Conservation (phyloP, 2,329 filamentous ascomycete species). For the Coniochaeta hoffmannii region DNA sequence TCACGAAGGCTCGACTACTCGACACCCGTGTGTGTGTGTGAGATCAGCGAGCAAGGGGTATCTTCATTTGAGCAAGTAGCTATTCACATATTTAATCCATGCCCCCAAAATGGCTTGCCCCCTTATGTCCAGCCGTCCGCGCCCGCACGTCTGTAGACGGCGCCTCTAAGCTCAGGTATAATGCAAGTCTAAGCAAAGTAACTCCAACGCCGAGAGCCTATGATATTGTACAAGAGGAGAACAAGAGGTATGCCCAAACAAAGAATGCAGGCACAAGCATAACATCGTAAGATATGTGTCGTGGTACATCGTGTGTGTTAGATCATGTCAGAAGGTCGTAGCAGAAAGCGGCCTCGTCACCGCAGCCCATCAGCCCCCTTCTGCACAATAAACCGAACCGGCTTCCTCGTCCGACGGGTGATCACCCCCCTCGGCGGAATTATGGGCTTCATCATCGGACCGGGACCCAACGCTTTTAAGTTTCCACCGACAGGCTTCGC, state of each 20-base stretch:
- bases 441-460: constrained; percentile 22
- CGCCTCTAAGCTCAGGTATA: constrained; percentile 10
- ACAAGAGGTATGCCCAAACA: not conserved
- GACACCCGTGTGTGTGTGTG: too few relatives aligned
- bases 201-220: not conserved
- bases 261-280: not conserved
- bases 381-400: constrained; percentile 32
- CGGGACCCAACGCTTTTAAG: constrained; percentile 15
- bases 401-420: constrained; percentile 22
- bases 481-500: not conserved
- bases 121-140: not conserved
- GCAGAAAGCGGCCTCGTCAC: constrained; percentile 8
- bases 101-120: not conserved
- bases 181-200: not conserved
- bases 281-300: constrained; percentile 1
- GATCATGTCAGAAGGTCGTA: not conserved
- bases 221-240: not conserved
- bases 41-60: not conserved
- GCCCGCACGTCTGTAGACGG: constrained; percentile 10
- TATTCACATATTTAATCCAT: not conserved
- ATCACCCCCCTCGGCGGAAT: constrained; percentile 24
- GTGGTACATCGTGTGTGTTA: not conserved
- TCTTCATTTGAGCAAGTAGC: not conserved
- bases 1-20: too few relatives aligned
- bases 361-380: constrained; percentile 28